Conservation (phyloP, 495 filamentous ascomycete species). For the Tetracladium setigerum region DNA sequence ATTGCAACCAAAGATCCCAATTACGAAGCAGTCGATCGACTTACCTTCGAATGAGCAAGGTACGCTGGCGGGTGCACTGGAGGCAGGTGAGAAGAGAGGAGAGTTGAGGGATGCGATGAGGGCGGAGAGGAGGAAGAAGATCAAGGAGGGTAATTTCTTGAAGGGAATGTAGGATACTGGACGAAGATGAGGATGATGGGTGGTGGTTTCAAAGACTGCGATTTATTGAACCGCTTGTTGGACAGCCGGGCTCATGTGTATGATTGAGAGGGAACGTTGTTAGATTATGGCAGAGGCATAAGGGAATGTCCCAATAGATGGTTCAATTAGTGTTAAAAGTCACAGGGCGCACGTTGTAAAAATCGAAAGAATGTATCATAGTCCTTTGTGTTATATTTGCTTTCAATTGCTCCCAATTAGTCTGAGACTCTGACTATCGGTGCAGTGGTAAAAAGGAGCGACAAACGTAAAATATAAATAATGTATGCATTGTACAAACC, state of each 20-base stretch:
- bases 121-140: constrained; percentile 63
- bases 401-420: not conserved
- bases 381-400: not conserved
- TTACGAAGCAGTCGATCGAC: constrained; percentile 80
- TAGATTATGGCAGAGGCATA: too few relatives aligned
- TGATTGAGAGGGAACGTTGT: too few relatives aligned
- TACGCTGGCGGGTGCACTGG: constrained; percentile 43
- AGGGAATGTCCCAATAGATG: too few relatives aligned
- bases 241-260: too few relatives aligned
- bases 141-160: constrained; percentile 93
- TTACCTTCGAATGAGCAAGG: constrained; percentile 58
- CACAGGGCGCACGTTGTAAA: too few relatives aligned
- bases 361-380: constrained; percentile 5
- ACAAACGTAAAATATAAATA: too few relatives aligned
- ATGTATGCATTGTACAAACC: too few relatives aligned
- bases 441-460: too few relatives aligned
- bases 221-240: too few relatives aligned
- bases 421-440: not conserved
- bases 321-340: too few relatives aligned
- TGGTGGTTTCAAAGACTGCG: too few relatives aligned
- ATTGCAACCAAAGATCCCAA: constrained; percentile 64
- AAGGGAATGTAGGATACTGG: constrained; percentile 14
- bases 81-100: constrained; percentile 49
- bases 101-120: constrained; percentile 64
- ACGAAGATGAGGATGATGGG: not conserved